Evolutionary conservation across 371 early-diverging fungal species (phyloP).

Genomic region (Dichotomocladium elegans): DNA sequence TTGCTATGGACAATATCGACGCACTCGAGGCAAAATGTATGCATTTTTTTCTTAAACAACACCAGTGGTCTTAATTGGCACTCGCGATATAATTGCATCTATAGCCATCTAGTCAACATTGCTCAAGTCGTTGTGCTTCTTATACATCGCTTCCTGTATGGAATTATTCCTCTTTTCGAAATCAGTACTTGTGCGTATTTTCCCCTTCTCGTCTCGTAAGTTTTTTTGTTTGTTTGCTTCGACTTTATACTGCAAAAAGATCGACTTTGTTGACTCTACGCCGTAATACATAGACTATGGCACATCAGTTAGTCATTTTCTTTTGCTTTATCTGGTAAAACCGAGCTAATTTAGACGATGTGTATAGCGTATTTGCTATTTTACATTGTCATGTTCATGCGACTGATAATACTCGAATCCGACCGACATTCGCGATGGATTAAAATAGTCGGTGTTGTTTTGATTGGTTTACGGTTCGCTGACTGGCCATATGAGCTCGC

Average conservation of each 20-base stretch:
- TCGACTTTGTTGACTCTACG: slow-evolving; percentile 1
- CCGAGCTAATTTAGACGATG: neutral
- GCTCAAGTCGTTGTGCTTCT: slow-evolving; percentile 33
- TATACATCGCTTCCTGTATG: slow-evolving; percentile 34
- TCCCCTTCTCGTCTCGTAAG: slow-evolving; percentile 46
- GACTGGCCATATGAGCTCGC: slow-evolving; percentile 49
- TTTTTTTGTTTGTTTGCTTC: slow-evolving; percentile 1
- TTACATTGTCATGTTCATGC: slow-evolving; percentile 43
- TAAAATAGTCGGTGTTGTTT: slow-evolving; percentile 26
- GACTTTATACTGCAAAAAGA: neutral
- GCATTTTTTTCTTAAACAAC: neutral
- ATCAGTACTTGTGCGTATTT: slow-evolving; percentile 38
- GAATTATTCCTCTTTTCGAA: slow-evolving; percentile 42
- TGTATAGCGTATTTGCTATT: slow-evolving; percentile 13
- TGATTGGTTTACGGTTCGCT: slow-evolving; percentile 36
- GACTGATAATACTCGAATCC: slow-evolving; percentile 35
- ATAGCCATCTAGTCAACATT: slow-evolving; percentile 41
- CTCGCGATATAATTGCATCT: no score
- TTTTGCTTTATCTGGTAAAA: neutral
- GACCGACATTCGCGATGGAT: slow-evolving; percentile 33
- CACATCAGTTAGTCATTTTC: slow-evolving; percentile 24
- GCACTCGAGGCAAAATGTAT: slow-evolving; percentile 43
- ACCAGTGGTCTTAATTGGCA: neutral
- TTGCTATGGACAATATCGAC: slow-evolving; percentile 29
- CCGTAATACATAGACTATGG: slow-evolving; percentile 36